phyloP scores from a whole-genome alignment of 176 grass and related monocot genomes.

The Carex pumila region DNA sequence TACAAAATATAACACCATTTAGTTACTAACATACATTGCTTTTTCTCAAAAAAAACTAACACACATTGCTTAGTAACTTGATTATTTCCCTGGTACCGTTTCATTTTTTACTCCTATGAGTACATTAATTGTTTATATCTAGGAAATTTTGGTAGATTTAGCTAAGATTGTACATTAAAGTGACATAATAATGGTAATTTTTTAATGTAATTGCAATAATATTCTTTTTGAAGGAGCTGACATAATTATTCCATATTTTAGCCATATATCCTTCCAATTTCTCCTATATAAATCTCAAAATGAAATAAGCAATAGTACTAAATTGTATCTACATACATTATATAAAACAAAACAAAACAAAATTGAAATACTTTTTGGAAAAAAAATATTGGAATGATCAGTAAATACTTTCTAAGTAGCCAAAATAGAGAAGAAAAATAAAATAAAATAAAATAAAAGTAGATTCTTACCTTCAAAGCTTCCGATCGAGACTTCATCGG shows the following conservation, averaged over 20 bases:
- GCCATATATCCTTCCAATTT: background rate
- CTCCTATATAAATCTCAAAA: background rate
- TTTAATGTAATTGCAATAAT: background rate
- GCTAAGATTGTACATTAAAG: background rate
- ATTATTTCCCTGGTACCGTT: background rate
- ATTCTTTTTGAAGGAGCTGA: background rate
- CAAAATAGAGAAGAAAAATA: background rate
- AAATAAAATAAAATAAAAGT: background rate
- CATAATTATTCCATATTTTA: background rate
- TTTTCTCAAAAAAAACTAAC: background rate
- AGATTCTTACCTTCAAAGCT: conserved; percentile 63
- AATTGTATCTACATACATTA: background rate
- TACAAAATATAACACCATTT: background rate
- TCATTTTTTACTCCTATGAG: background rate
- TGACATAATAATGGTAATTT: background rate
- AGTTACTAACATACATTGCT: background rate
- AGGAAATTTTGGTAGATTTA: background rate
- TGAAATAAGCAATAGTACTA: background rate
- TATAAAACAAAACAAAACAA: background rate
- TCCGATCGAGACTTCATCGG: conserved; percentile 27
- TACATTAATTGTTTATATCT: background rate
- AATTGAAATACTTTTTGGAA: background rate
- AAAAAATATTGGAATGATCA: background rate
- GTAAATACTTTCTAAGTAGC: background rate
- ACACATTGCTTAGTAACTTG: background rate